Base-by-base conservation (phyloP, 306 rosid species). In the Begonia fuchsioides region DNA sequence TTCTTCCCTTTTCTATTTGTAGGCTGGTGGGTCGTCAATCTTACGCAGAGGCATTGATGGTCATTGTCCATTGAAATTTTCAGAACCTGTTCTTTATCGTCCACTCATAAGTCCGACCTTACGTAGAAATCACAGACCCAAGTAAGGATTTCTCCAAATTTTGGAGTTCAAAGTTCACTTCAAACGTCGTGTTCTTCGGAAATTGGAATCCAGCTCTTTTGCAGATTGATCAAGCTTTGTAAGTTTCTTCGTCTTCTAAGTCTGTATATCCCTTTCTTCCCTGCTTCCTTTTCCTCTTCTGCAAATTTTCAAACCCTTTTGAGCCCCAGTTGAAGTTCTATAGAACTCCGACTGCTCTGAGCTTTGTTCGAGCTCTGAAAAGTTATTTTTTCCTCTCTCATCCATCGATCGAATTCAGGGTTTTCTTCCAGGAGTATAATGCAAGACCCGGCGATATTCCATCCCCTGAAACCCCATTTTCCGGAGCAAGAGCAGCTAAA, bases 401-500 rank as follows among this genome's bases (percentile, higher is more conserved):
- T 13, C 18, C 50, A 9, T 17, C 38, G n/a, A 38, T 17, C 44
- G 48, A 60, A 19, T 17, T 43, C 32, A 15, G 20, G 15, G 20
- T 15, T 15, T 13, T 8, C 5, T 3, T 15, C 35, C 41, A 10
- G 44, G n/a, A 48, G 32, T 35, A 70, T 53, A 72, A 82, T 82
- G 96, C 90, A 79, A 66, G 86, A 71, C 70, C 79, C 90, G 15
- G 14, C 76, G 13, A 64, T 64, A 8, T 58, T 71, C 39, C 86
- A 72, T 12, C 18, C 76, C 19, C 44, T 77, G 10, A 67, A 81
- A 54, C 75, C 96, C 55, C 83, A 72, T 0, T 87, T 80, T 63
- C 94, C 94, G 5, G 96, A 87, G 53, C 96, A 75, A 61, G 96
- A 87, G 38, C 87, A 74, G 43, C 80, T 82, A 7, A 82, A 82